phyloP scores from a whole-genome alignment of 768 basidiomycete genomes.

The Termitomyces sp. region DNA sequence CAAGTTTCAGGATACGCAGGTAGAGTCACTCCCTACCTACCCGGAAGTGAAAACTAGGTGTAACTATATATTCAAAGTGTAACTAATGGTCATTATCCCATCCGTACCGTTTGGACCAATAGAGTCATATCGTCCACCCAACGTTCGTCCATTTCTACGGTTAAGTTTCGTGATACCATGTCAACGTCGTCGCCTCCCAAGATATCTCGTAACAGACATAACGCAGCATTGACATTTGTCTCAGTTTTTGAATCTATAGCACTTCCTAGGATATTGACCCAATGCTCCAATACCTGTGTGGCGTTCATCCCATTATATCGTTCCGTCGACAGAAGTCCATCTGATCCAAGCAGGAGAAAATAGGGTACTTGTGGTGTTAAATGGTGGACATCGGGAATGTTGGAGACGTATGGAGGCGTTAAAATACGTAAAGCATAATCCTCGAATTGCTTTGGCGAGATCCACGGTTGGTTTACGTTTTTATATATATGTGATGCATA shows the following conservation, averaged over 20 bases:
- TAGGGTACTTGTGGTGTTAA: conserved; percentile 22
- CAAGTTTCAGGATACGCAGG: conserved; percentile 15
- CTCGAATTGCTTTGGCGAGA: conserved; percentile 21
- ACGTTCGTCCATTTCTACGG: conserved; percentile 36
- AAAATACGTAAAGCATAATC: conserved; percentile 27
- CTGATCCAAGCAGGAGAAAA: conserved; percentile 37
- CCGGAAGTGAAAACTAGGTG: neutral
- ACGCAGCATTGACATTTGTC: conserved; percentile 23
- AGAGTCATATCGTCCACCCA: conserved; percentile 45
- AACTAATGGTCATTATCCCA: neutral
- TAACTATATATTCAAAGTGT: neutral
- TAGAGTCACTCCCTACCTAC: neutral
- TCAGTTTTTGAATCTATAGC: neutral
- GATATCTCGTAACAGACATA: conserved; percentile 34
- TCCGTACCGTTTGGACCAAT: conserved; percentile 25
- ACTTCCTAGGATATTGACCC: conserved; percentile 3
- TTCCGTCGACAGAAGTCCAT: conserved; percentile 25
- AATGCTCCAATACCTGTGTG: conserved; percentile 2
- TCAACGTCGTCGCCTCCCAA: conserved; percentile 31
- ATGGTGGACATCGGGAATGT: conserved; percentile 34
- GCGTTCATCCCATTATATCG: conserved; percentile 6
- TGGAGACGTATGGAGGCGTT: conserved; percentile 41
- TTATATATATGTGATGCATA: conserved; percentile 1
- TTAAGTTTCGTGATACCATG: conserved; percentile 33
- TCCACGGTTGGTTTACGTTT: conserved; percentile 24